A percentile compares a stretch with the other conserved stretches of the same genome.
Conservation (phyloP, 169 alveolate genomes). For the Eimeria praecox region DNA sequence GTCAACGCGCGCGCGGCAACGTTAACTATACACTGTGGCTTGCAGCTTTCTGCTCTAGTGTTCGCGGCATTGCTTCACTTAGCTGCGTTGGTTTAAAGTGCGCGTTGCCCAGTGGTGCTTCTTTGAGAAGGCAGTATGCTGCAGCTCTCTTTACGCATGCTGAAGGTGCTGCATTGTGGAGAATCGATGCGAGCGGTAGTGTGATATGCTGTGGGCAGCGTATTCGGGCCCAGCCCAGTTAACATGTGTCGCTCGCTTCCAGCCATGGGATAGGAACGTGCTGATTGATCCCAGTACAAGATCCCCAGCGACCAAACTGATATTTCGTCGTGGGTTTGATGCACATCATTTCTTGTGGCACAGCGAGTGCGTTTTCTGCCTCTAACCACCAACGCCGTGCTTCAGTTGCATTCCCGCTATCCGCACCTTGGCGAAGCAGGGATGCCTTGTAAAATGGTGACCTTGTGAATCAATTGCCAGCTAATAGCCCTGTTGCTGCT, state of each 20-base stretch:
- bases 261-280: not conserved
- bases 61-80: not conserved
- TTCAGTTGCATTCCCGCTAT: not conserved
- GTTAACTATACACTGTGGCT: not conserved
- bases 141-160: not conserved
- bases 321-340: not conserved
- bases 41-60: not conserved
- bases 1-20: not conserved
- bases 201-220: not conserved
- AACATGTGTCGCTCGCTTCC: not conserved
- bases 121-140: not conserved
- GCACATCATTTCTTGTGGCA: not conserved
- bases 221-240: not conserved
- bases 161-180: not conserved
- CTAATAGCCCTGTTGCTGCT: not conserved
- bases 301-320: not conserved
- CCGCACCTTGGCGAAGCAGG: not conserved
- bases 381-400: not conserved
- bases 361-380: not conserved
- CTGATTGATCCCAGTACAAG: not conserved
- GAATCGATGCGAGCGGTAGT: not conserved
- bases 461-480: not conserved
- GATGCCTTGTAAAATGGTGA: not conserved
- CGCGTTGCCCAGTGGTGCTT: not conserved
- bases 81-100: not conserved